Evolutionary conservation across 768 basidiomycete genomes (phyloP).

Genomic region (Boletus reticulatus): DNA sequence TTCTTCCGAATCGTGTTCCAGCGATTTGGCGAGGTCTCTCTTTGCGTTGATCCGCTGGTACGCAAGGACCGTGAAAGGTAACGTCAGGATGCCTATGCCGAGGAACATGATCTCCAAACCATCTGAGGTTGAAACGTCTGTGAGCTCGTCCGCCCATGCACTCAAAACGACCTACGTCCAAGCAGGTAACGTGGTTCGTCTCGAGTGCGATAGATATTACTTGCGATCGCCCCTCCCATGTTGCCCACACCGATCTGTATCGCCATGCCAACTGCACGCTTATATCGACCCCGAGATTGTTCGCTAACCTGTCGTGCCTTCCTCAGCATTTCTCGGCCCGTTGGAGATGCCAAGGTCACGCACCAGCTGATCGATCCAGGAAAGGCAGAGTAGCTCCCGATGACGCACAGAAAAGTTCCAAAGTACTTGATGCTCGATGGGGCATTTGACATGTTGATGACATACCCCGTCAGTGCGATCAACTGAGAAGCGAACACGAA

Average conservation of each 20-base stretch:
- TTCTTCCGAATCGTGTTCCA: not conserved
- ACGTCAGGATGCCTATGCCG: not conserved
- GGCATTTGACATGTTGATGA: not conserved
- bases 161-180: not conserved
- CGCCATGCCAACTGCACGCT: not conserved
- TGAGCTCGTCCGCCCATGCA: not conserved
- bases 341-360: not conserved
- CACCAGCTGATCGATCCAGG: conserved; percentile 1
- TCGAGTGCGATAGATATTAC: not conserved
- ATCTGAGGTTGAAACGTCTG: not conserved
- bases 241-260: conserved; percentile 1
- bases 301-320: not conserved
- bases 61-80: not conserved
- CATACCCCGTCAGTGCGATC: not conserved
- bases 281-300: conserved; percentile 1
- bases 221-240: not conserved
- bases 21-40: not conserved
- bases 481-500: not conserved
- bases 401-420: conserved; percentile 1
- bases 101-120: conserved; percentile 1
- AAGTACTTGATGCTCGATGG: not conserved
- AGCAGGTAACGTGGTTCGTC: not conserved
- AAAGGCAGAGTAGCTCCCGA: not conserved
- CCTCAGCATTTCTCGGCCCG: not conserved
- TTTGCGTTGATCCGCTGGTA: not conserved